Evolutionary conservation across 805 yeast species (phyloP), one percentile per base, ranked within the genome.

Genomic region (Nakazawaea pomicola): DNA sequence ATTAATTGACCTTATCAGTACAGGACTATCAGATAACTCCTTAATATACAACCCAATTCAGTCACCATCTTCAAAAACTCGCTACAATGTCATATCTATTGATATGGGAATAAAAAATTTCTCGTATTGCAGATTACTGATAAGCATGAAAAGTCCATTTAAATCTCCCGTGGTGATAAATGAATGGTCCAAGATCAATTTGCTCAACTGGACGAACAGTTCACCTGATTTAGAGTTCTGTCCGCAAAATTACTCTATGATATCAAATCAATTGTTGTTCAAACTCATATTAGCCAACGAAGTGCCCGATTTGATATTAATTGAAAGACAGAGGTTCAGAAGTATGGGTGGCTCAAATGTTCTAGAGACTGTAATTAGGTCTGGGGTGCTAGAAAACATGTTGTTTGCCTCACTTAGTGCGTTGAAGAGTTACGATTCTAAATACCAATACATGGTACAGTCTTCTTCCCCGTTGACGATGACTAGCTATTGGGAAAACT

Each of bases 251-350:
- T 62, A 54, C 45, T 42, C 61, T 9, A 19, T 38, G 5, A 49
- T 62, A 4, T 38, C 58, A 12, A 40, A 44, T 24, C 38, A 40
- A 10, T 32, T 51, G 28, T 46, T 50, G 12, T 54, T 46, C 25
- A 46, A 46, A 4, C 44, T 52, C 29, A 50, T 56, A 25, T 37
- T 37, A 24, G 11, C 21, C 14, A 14, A 34, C 15, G 18, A 33
- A 11, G 24, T 30, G 7, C 72, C 77, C 0, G 70, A 70, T 43
- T 52, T 67, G 3, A 63, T 75, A 3, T 50, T 78, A 9, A 58
- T 80, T 3, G 87, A 80, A 49, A 52, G 77, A 43, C 87, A 80
- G 53, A 51, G 86, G 29, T 62, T 71, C 30, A 62, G 85, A 37
- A 65, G 76, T 0, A 58, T 57, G 47, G 73, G 80, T 0, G 60